phyloP scores from a whole-genome alignment of 805 yeast genomes.

The Wickerhamomyces subpelliculosus region DNA sequence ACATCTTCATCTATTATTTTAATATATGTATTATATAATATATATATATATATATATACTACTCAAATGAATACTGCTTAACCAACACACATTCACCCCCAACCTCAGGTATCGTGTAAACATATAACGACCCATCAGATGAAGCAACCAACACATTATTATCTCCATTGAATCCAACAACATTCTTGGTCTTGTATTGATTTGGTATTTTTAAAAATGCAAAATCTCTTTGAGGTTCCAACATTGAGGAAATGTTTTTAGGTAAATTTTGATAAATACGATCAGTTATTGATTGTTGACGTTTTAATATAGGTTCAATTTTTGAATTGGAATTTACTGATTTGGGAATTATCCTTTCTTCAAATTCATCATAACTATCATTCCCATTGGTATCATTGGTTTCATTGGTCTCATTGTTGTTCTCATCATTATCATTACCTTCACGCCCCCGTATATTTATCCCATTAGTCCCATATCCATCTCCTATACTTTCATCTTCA shows the following conservation, averaged over 20 bases:
- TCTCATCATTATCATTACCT: background rate
- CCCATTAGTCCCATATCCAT: no score
- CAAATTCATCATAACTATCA: conserved; percentile 4
- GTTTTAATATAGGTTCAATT: background rate
- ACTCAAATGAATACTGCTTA: conserved; percentile 36
- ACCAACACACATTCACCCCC: conserved; percentile 63
- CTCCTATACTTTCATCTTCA: background rate
- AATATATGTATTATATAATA: no score
- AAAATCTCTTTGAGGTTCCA: conserved; percentile 62
- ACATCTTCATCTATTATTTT: no score
- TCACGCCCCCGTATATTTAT: no score
- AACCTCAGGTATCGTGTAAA: conserved; percentile 49
- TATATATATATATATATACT: background rate
- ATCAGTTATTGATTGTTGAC: conserved; percentile 20
- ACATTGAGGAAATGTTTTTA: conserved; percentile 36
- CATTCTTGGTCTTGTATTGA: background rate
- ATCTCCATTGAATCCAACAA: conserved; percentile 26
- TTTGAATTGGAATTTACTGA: conserved; percentile 1
- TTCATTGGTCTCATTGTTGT: background rate
- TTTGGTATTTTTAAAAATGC: conserved; percentile 44
- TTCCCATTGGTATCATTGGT: background rate
- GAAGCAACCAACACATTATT: conserved; percentile 42
- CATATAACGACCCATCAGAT: conserved; percentile 44
- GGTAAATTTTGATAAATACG: conserved; percentile 20
- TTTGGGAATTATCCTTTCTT: conserved; percentile 11